Evolutionary conservation across 306 rosid genomes (phyloP), one percentile per base, ranked within the genome.

Genomic region (Biancaea sappan): DNA sequence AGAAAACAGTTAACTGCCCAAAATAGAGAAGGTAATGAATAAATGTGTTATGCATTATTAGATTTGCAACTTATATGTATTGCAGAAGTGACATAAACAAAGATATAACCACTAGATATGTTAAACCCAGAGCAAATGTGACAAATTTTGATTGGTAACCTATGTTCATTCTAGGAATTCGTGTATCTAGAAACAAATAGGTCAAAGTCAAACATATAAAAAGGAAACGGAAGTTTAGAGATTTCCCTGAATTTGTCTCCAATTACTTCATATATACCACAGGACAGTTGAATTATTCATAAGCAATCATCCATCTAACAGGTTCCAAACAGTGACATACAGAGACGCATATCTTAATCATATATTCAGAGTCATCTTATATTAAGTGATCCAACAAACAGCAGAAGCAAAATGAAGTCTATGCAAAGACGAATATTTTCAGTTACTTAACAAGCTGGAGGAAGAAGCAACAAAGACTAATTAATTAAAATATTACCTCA

Each of bases 401-500:
- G 31, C 66, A 22, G 18, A n/a, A 59, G 37, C 44, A 48, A 26
- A 59, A 26, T 22, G 29, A 40, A 43, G 35, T 13, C 11, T 43
- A 69, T 43, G 31, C 38, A 24, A 2, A 65, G 28, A 48, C 21
- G 48, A 40, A 71, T 71, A 61, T 34, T 2, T 48, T 15, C 2
- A 6, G 51, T 64, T 37, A 64, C 40, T 29, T 35, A 29, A 47
- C 37, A 2, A 41, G 71, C 11, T 28, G 51, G 52, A 70, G 28
- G 44, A 34, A 71, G 44, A 75, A 38, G 16, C 26, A 9, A 29
- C 58, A 9, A 31, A 41, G 38, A 41, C 51, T 21, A 56, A 22
- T 6, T 64, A 25, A 32, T 73, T n/a, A 35, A 34, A 26, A 64
- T 22, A 46, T 60, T 75, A 93, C 98, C 98, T 89, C 96, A 61